Conservation (phyloP, 2,329 filamentous ascomycete species). For the Fusarium floridanum region DNA sequence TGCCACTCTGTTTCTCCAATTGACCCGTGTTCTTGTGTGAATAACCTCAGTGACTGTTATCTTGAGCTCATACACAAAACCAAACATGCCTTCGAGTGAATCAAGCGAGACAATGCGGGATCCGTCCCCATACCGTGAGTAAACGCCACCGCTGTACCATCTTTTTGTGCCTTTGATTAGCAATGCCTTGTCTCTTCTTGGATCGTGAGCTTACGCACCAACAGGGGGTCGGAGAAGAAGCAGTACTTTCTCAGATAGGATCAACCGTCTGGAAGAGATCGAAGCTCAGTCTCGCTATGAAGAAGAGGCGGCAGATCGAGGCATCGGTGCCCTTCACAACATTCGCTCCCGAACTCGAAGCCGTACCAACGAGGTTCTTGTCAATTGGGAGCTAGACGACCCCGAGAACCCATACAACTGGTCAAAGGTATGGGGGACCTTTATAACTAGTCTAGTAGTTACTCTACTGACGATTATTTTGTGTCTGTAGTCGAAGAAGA, state of each 20-base stretch:
- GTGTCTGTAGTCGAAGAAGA: slow-evolving; percentile 63
- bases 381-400: slow-evolving; percentile 63
- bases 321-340: slow-evolving; percentile 50
- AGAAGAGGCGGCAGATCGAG: slow-evolving; percentile 56
- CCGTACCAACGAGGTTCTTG: slow-evolving; percentile 50
- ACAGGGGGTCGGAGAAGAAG: slow-evolving; percentile 44
- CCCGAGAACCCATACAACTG: slow-evolving; percentile 68
- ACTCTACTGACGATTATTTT: neutral
- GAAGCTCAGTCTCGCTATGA: slow-evolving; percentile 58
- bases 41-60: slow-evolving; percentile 24
- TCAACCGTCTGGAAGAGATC: slow-evolving; percentile 51
- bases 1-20: slow-evolving; percentile 1
- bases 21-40: slow-evolving; percentile 29
- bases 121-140: slow-evolving; percentile 46
- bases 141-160: neutral
- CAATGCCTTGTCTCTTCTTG: neutral
- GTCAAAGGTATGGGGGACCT: slow-evolving; percentile 51
- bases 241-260: slow-evolving; percentile 41
- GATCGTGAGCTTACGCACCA: slow-evolving; percentile 27
- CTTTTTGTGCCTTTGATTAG: neutral
- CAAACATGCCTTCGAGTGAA: slow-evolving; percentile 43
- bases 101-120: slow-evolving; percentile 47
- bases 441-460: neutral
- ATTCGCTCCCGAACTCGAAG: slow-evolving; percentile 52
- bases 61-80: slow-evolving; percentile 5